phyloP scores from a whole-genome alignment of 192 early-diverging fungal species.

The Polychytrium aggregatum region DNA sequence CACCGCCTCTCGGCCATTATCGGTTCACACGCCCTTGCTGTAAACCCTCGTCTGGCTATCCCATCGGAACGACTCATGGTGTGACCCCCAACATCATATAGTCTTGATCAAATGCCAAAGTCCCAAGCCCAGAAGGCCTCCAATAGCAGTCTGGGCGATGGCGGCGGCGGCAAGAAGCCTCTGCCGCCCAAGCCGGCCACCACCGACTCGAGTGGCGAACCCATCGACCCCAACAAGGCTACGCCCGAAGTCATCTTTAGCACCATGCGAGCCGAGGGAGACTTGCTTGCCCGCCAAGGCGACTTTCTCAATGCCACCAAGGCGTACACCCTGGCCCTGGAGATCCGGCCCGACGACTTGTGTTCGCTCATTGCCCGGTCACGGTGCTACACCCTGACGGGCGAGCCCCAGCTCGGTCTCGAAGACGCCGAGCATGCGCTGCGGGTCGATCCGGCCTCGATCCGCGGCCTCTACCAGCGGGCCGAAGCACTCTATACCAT shows the following conservation, averaged over 20 bases:
- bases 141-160: too few relatives aligned
- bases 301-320: conserved; percentile 8
- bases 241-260: conserved; percentile 6
- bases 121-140: too few relatives aligned
- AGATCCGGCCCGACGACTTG: conserved; percentile 5
- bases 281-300: conserved; percentile 5
- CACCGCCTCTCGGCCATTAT: too few relatives aligned
- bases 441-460: conserved; percentile 1
- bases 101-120: too few relatives aligned
- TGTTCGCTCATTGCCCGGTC: conserved; percentile 9
- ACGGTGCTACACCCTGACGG: conserved; percentile 7
- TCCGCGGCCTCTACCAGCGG: conserved; percentile 2
- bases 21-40: too few relatives aligned
- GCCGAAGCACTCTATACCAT: conserved; percentile 13
- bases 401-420: conserved; percentile 1
- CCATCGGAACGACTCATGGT: too few relatives aligned
- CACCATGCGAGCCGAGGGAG: conserved; percentile 17
- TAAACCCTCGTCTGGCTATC: too few relatives aligned
- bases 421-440: conserved; percentile 13
- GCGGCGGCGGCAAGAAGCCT: too few relatives aligned
- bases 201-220: too few relatives aligned
- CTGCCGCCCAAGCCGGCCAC: too few relatives aligned
- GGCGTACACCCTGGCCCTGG: conserved; percentile 12
- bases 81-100: too few relatives aligned
- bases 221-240: too few relatives aligned